Base-by-base conservation (phyloP, 2,329 filamentous ascomycete species). In the Raffaelea albimanens region DNA sequence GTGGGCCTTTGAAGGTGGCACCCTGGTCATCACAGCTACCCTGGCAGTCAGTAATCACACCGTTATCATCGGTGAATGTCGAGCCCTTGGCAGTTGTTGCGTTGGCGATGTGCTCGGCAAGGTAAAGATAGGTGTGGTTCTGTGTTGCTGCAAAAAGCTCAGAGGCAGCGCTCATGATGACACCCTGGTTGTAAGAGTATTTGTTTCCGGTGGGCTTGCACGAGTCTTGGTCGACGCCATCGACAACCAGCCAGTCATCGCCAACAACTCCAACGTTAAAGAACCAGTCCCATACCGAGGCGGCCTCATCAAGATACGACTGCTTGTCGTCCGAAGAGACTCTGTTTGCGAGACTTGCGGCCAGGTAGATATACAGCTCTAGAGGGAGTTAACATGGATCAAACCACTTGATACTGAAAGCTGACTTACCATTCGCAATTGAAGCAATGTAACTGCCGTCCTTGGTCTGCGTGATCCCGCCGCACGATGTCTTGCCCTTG, bases 201-300 rank as follows among this genome's bases (percentile, higher is more conserved):
- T 47, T 47, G 29, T 11, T 38, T 11, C 45, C 45, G 0, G 68
- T 70, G 67, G 69, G 78, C 0, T 69, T 71, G 25, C 67, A 67
- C 7, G 25, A 29, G 13, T 65, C 63, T 56, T 79, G 73, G 31
- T 63, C 58, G 44, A 80, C 63, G 19, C 75, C 76, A 54, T 80
- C 76, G 53, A 78, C 77, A 60, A 79, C 64, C 23, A 76, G 66
- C 18, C 63, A 61, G 11, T 73, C 60, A 10, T 53, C 46, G 58
- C 75, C 76, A 61, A 79, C 75, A 60, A 80, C 64, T 44, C 74
- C 75, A 42, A 65, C 68, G 2, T 55, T 55, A 14, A 60, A 57
- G 59, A 80, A 77, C 75, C 75, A 79, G 9, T 65, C 54, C 74
- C 74, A 79, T 44, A 72, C 67, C 20, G 63, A 59, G 40, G 69